Evolutionary conservation across 2,329 filamentous ascomycete genomes (phyloP).

Genomic region (Furcasterigmium furcatum): DNA sequence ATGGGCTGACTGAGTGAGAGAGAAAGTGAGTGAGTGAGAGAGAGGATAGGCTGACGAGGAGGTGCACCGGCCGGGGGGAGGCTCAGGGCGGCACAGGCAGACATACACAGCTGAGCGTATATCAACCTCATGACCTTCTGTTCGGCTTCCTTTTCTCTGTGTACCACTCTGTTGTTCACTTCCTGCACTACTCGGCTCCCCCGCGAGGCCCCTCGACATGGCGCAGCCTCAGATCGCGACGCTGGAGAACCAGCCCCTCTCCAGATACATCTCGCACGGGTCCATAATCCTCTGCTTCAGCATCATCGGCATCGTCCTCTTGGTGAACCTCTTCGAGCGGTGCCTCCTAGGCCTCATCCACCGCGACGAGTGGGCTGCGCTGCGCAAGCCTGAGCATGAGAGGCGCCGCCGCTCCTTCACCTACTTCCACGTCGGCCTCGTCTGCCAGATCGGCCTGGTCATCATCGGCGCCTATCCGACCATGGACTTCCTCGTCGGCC

Average conservation of each 20-base stretch:
- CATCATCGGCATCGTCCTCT: constrained; percentile 8
- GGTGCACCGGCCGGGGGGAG: too few species aligned
- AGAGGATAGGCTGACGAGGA: too few species aligned
- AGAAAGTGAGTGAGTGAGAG: too few species aligned
- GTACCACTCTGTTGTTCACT: too few species aligned
- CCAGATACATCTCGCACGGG: constrained; percentile 3
- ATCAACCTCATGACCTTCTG: too few species aligned
- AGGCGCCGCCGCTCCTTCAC: constrained; percentile 11
- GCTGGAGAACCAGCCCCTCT: constrained; percentile 7
- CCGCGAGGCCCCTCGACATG: too few species aligned
- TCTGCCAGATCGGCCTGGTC: constrained; percentile 8
- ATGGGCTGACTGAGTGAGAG: too few species aligned
- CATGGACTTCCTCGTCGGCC: constrained; percentile 7
- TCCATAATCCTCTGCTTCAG: constrained; percentile 10
- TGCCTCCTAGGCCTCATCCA: constrained; percentile 9
- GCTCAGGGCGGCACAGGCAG: too few species aligned
- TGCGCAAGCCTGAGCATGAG: constrained; percentile 9
- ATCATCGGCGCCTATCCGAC: constrained; percentile 9
- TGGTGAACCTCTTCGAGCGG: constrained; percentile 11
- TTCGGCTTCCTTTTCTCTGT: too few species aligned
- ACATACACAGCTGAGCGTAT: too few species aligned
- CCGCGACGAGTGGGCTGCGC: constrained; percentile 1
- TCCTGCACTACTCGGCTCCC: too few species aligned
- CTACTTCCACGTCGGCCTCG: constrained; percentile 13
- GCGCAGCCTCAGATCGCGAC: constrained; percentile 8